Evolutionary conservation across 1,139 yeast species (phyloP).

Genomic region (Pneumocystis sp.): DNA sequence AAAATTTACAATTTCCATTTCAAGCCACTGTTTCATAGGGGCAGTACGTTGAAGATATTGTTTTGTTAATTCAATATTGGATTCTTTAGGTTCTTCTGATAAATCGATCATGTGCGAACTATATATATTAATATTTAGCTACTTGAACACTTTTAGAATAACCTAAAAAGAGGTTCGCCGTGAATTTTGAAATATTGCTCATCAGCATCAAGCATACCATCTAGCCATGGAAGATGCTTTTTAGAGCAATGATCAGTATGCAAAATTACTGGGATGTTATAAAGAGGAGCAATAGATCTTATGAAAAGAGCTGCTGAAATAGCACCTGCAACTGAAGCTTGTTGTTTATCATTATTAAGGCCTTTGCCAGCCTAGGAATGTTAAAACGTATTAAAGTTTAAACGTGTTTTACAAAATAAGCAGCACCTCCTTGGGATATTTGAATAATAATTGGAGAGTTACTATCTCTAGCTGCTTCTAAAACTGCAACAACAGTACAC

Average conservation of each 20-base stretch:
- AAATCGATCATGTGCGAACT: conserved; percentile 97
- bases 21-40: conserved; percentile 93
- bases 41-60: conserved; percentile 91
- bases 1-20: conserved; percentile 99
- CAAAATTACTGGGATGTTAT: conserved; percentile 90
- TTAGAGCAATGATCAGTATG: conserved; percentile 99
- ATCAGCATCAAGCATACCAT: conserved; percentile 93
- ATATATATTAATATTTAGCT: not conserved
- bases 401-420: conserved; percentile 74
- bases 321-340: conserved; percentile 88
- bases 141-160: not conserved
- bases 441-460: conserved; percentile 93
- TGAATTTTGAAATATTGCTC: conserved; percentile 72
- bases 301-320: conserved; percentile 97
- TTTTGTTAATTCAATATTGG: conserved; percentile 86
- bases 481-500: conserved; percentile 89
- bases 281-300: conserved; percentile 89
- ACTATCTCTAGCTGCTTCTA: conserved; percentile 96
- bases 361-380: conserved; percentile 32
- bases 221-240: conserved; percentile 96
- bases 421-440: conserved; percentile 99
- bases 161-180: conserved; percentile 83
- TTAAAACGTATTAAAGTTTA: conserved; percentile 28
- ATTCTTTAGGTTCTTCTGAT: conserved; percentile 92
- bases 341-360: conserved; percentile 81